Base-by-base conservation (phyloP, 257 asterid species). In the Ligustrum vulgare region DNA sequence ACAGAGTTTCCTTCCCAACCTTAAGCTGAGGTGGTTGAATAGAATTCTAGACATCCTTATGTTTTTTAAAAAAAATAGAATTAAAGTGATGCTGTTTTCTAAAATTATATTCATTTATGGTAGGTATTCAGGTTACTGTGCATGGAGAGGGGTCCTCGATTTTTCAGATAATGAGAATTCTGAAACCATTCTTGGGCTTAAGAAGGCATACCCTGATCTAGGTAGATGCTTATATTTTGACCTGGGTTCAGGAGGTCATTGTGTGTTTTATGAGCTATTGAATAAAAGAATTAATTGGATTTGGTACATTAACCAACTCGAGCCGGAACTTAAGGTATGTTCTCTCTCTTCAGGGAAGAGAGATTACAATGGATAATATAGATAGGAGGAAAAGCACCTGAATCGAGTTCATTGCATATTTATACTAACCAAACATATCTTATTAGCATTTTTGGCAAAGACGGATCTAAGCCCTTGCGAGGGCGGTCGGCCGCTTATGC, bases 61-160 rank as follows among this genome's bases (percentile, higher is more conserved):
- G 15, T 23, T 76, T 4, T 5, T 69, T 67, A 20, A 41, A 64
- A 11, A 41, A 35, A 56, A 56, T 69, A 25, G 65, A 74, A 25
- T 47, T 18, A 62, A 67, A 72, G n/a, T 45, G 32, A n/a, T 58
- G 28, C 43, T 60, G 62, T 34, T 67, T 56, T 51, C 31, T 62
- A 32, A 23, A 71, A 64, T 82, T 33, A 84, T 33, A 25, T 47
- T 2, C 4, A 34, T 65, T 76, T 78, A 51, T 72, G 79, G 41
- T 80, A 94, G 98, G 74, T 94, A 94, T 80, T 90, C 97, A 64
- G 97, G 97, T 65, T 94, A 90, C 79, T 89, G 96, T 87, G 97
- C 98, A 13, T 94, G 97, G 98, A 90, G 98, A 81, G 96, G 97
- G 34, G 96, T 94, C 39, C 90, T 90, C 75, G 84, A 90, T 83